Evolutionary conservation across 352 stramenopile species (phyloP).

Genomic region (Pythium volutum): DNA sequence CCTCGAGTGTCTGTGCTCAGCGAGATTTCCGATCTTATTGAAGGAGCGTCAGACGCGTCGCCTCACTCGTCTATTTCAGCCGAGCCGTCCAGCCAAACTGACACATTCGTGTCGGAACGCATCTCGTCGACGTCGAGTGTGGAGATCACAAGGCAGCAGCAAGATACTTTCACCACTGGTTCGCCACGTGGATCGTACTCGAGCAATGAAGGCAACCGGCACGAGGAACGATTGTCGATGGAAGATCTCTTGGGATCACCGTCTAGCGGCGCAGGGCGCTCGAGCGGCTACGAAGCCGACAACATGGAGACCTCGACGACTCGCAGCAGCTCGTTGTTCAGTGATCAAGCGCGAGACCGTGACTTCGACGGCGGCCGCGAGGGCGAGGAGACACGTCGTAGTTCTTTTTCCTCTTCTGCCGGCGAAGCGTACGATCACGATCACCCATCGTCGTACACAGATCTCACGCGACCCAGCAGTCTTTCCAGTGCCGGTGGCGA

Average conservation of each 20-base stretch:
- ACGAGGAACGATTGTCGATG: constrained; percentile 5
- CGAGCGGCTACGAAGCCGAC: constrained; percentile 12
- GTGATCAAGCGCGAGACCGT: constrained; percentile 7
- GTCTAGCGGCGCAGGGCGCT: not conserved
- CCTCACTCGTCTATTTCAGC: constrained; percentile 14
- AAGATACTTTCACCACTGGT: not conserved
- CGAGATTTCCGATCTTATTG: constrained; percentile 16
- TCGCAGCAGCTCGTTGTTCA: constrained; percentile 7
- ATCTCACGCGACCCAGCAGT: constrained; percentile 17
- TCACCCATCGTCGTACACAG: not conserved
- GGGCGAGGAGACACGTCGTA: not conserved
- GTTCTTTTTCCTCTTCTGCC: constrained; percentile 3
- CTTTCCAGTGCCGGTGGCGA: constrained; percentile 15
- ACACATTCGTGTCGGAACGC: constrained; percentile 10
- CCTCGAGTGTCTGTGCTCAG: constrained; percentile 5
- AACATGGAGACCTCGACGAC: constrained; percentile 12
- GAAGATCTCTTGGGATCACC: not conserved
- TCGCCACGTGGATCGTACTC: constrained; percentile 3
- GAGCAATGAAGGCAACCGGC: not conserved
- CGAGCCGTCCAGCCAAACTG: constrained; percentile 6
- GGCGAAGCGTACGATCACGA: not conserved
- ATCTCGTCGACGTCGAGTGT: constrained; percentile 12
- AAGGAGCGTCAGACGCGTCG: not conserved
- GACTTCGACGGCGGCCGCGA: not conserved
- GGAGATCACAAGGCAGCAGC: not conserved